Evolutionary conservation across 2,329 filamentous ascomycete genomes (phyloP).

Genomic region (Metarhizium rileyi): DNA sequence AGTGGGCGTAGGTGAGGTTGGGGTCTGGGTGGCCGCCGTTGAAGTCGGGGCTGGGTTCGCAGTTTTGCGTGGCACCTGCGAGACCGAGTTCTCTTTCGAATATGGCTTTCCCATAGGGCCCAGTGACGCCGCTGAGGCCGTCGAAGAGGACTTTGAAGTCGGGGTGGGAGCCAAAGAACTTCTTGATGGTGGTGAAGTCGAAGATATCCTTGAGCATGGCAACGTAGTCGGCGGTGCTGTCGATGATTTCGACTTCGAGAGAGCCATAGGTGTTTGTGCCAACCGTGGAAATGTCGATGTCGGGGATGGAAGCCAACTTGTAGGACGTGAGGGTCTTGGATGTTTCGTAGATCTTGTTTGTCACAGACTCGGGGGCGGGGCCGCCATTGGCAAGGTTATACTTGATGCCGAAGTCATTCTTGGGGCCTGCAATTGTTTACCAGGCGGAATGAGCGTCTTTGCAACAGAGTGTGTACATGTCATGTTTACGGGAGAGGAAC

Average conservation of each 20-base stretch:
- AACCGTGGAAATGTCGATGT: constrained; percentile 74
- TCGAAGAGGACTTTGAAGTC: constrained; percentile 98
- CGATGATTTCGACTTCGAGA: constrained; percentile 90
- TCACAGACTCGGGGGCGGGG: constrained; percentile 89
- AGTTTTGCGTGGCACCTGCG: constrained; percentile 74
- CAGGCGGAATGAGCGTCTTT: neutral
- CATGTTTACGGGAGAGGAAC: neutral
- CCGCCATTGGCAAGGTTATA: constrained; percentile 97
- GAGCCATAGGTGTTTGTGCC: constrained; percentile 76
- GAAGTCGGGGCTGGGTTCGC: constrained; percentile 85
- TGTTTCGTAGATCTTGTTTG: constrained; percentile 92
- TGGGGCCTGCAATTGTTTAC: constrained; percentile 53
- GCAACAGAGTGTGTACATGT: neutral
- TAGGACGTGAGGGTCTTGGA: constrained; percentile 87
- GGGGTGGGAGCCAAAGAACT: constrained; percentile 75
- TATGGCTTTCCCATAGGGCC: constrained; percentile 88
- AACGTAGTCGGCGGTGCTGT: constrained; percentile 86
- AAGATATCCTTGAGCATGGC: constrained; percentile 98
- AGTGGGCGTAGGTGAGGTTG: constrained; percentile 94
- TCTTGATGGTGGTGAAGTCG: constrained; percentile 91
- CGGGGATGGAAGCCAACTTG: constrained; percentile 80
- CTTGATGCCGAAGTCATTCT: constrained; percentile 97
- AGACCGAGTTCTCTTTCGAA: constrained; percentile 91
- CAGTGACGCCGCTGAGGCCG: constrained; percentile 87
- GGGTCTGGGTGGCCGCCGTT: constrained; percentile 95